A percentile compares a stretch with the other conserved stretches of the same genome.
phyloP scores from a whole-genome alignment of 495 filamentous ascomycete genomes.

The Bacidia gigantensis region DNA sequence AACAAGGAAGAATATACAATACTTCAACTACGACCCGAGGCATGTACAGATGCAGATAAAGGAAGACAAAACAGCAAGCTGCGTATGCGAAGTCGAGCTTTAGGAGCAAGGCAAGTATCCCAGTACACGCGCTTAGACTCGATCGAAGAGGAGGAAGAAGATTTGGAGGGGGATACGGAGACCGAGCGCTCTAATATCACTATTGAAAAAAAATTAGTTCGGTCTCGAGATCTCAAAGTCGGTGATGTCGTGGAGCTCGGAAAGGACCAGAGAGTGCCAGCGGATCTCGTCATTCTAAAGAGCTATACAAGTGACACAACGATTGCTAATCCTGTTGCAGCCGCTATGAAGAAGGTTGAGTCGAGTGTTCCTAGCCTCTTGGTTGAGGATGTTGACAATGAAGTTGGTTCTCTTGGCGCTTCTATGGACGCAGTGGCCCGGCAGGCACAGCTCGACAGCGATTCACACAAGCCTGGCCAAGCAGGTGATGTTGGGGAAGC shows the following conservation, averaged over 20 bases:
- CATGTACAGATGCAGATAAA: conserved; percentile 19
- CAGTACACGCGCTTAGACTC: conserved; percentile 14
- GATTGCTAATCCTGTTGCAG: conserved; percentile 15
- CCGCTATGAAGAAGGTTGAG: conserved; percentile 3
- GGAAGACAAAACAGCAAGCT: conserved; percentile 6
- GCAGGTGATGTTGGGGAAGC: conserved; percentile 55
- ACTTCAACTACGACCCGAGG: conserved; percentile 46
- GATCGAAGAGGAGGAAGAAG: conserved; percentile 36
- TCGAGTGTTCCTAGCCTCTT: conserved; percentile 1
- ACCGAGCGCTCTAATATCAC: conserved; percentile 5
- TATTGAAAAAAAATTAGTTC: conserved; percentile 54
- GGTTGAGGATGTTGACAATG: conserved; percentile 3
- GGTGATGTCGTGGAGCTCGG: conserved; percentile 85
- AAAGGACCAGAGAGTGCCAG: conserved; percentile 84
- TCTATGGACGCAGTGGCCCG: background rate
- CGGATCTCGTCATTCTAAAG: conserved; percentile 87
- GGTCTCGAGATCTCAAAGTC: conserved; percentile 80
- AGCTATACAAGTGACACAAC: conserved; percentile 52
- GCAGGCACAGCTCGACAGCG: background rate
- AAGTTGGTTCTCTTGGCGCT: background rate
- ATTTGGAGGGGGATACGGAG: conserved; percentile 22
- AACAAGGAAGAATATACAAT: conserved; percentile 86
- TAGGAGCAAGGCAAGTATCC: conserved; percentile 6
- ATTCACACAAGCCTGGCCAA: background rate
- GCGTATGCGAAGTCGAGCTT: conserved; percentile 7